These are phyloP conservation scores for Ilyonectria robusta DNA, from an alignment of 2,329 filamentous ascomycete species.

Conservation along the genomic window DNA sequence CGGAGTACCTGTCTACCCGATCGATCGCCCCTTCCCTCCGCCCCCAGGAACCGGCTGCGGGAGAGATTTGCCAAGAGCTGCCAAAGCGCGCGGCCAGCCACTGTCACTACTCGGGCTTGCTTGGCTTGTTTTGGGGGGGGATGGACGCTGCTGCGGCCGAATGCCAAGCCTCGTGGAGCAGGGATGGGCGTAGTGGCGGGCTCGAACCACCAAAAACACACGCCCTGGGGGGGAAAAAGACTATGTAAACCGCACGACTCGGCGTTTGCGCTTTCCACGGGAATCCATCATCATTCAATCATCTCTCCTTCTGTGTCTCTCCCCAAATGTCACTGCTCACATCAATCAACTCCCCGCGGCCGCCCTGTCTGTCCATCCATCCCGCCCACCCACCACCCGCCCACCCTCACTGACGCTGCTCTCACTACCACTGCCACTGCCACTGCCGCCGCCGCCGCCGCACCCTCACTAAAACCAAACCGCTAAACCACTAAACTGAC, in stretches of 20 bases:
- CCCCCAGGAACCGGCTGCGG: too few relatives aligned
- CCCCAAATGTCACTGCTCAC: neutral
- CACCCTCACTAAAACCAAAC: too few relatives aligned
- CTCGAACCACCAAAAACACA: constrained; percentile 32
- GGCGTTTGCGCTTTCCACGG: too few relatives aligned
- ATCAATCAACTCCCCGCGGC: neutral
- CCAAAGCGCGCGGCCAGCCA: neutral
- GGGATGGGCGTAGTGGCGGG: constrained; percentile 35
- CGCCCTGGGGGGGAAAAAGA: neutral
- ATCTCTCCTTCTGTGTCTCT: neutral
- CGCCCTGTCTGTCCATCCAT: neutral
- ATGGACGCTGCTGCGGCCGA: constrained; percentile 30
- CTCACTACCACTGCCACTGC: neutral
- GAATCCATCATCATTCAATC: neutral
- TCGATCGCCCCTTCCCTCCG: too few relatives aligned
- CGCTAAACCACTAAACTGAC: neutral
- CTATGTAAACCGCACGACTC: too few relatives aligned
- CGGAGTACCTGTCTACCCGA: too few relatives aligned
- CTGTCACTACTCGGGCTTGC: neutral
- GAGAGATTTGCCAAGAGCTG: neutral
- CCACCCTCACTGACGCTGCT: neutral
- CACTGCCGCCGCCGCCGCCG: too few relatives aligned
- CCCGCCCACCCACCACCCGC: too few relatives aligned
- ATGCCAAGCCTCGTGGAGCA: constrained; percentile 45
- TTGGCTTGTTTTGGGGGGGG: neutral